These are phyloP conservation scores for Sphaceloma murrayae DNA, from an alignment of 2,329 filamentous ascomycete species.

Conservation along the genomic window DNA sequence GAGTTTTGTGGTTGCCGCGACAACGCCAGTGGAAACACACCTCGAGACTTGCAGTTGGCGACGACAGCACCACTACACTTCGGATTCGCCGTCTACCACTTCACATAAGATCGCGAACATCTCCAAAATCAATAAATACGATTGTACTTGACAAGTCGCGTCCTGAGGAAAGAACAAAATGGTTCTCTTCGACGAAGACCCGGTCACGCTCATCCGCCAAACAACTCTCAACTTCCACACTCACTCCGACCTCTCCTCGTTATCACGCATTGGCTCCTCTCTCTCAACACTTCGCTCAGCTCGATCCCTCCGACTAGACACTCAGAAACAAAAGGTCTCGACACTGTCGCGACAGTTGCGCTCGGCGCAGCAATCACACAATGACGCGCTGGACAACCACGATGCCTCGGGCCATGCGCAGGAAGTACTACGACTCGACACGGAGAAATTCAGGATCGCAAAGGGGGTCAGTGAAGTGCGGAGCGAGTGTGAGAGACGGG, in stretches of 20 bases:
- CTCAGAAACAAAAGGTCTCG: constrained; percentile 31
- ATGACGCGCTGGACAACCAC: constrained; percentile 64
- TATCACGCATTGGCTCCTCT: constrained; percentile 75
- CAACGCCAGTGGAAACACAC: constrained; percentile 2
- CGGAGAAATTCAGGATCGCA: constrained; percentile 87
- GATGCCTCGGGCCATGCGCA: constrained; percentile 71
- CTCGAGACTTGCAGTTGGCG: not conserved
- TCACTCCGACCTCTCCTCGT: constrained; percentile 70
- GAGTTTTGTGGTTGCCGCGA: not conserved
- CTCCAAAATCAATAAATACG: not conserved
- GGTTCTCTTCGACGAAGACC: constrained; percentile 93
- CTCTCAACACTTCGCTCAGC: constrained; percentile 74
- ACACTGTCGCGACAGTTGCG: constrained; percentile 65
- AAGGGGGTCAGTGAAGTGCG: constrained; percentile 83
- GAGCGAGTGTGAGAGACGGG: constrained; percentile 88
- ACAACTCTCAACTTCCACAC: constrained; percentile 95
- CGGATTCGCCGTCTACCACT: not conserved
- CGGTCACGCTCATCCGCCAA: constrained; percentile 78
- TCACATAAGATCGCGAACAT: not conserved
- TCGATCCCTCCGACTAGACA: constrained; percentile 60
- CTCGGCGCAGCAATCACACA: constrained; percentile 64
- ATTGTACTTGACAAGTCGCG: too few relatives aligned
- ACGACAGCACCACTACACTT: constrained; percentile 7
- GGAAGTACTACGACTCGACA: constrained; percentile 78
- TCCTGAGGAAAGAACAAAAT: constrained; percentile 36